phyloP scores from a whole-genome alignment of 768 basidiomycete genomes.

The Macrolepiota albuminosa region DNA sequence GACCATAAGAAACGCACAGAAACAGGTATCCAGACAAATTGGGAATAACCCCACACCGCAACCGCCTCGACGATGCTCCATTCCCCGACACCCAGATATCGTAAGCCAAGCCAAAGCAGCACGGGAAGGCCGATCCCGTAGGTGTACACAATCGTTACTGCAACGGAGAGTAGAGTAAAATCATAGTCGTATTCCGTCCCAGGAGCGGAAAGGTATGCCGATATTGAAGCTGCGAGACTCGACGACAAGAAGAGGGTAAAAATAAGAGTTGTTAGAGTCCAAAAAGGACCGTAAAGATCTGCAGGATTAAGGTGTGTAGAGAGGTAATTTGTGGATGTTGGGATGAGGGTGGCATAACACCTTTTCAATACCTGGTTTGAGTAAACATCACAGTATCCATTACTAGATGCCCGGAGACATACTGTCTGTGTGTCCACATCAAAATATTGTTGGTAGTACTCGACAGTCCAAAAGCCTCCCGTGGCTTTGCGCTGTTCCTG shows the following conservation, averaged over 20 bases:
- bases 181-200: slow-evolving; percentile 67
- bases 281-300: slow-evolving; percentile 91
- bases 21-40: slow-evolving; percentile 87
- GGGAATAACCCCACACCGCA: slow-evolving; percentile 75
- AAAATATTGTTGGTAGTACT: slow-evolving; percentile 86
- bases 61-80: slow-evolving; percentile 86
- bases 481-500: slow-evolving; percentile 47
- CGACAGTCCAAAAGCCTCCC: slow-evolving; percentile 72
- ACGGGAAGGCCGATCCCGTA: slow-evolving; percentile 85
- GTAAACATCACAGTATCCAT: neutral
- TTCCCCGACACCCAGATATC: slow-evolving; percentile 85
- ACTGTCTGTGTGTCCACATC: slow-evolving; percentile 83
- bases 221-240: slow-evolving; percentile 83
- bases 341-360: slow-evolving; percentile 76
- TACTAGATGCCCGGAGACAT: slow-evolving; percentile 6
- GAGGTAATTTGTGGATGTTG: slow-evolving; percentile 60
- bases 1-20: slow-evolving; percentile 45
- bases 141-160: slow-evolving; percentile 78
- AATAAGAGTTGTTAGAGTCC: slow-evolving; percentile 94
- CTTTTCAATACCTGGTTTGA: slow-evolving; percentile 58
- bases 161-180: slow-evolving; percentile 80
- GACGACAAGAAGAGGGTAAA: slow-evolving; percentile 93
- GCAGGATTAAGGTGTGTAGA: slow-evolving; percentile 61
- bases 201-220: slow-evolving; percentile 73
- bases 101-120: slow-evolving; percentile 76